Evolutionary conservation across 129 eudicot species (phyloP), one percentile per base, ranked within the genome.

Genomic region (Kitagawia praeruptora): DNA sequence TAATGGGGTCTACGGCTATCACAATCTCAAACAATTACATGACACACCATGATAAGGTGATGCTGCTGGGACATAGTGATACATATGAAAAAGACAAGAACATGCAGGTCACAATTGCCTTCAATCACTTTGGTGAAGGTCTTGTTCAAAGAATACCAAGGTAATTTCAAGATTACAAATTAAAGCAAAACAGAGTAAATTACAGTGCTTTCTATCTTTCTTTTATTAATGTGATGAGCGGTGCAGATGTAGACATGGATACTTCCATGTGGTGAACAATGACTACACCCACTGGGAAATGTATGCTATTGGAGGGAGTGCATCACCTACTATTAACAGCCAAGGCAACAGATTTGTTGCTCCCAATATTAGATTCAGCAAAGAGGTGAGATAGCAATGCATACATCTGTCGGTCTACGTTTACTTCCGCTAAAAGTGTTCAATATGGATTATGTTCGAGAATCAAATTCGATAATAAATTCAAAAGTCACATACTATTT

Each of bases 281-380:
- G 97, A 92, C 85, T 92, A 92, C 69, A 92, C 97, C 3, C 96
- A 90, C 34, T 92, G 97, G 97, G 97, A 92, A 85, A 92, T 92
- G 97, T 92, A 92, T 73, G 97, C 97, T 6, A 92, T 92, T 46
- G 97, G 97, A 19, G 97, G 97, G 63, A 92, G 97, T 84, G 97
- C 97, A 3, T 46, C 84, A 1, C 97, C 97, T 28, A 92, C 97
- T 28, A 92, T 92, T 42, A 92, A 92, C 58, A 90, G 97, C 81
- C 97, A 92, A 76, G 97, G 97, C 80, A 92, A 92, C 78, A 85
- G 97, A 81, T 92, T 92, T 75, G 90, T 92, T 19, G 97, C 97
- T 34, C 93, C 97, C 0, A 81, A 92, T 84, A 71, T 80, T 40
- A 80, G 86, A 78, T 90, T 85, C 77, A 88, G 87, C 80, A 92